Percentiles rank a stretch among this genome's conserved stretches.
Evolutionary conservation across 2,329 filamentous ascomycete species (phyloP).

Genomic region (Colletotrichum sp.): DNA sequence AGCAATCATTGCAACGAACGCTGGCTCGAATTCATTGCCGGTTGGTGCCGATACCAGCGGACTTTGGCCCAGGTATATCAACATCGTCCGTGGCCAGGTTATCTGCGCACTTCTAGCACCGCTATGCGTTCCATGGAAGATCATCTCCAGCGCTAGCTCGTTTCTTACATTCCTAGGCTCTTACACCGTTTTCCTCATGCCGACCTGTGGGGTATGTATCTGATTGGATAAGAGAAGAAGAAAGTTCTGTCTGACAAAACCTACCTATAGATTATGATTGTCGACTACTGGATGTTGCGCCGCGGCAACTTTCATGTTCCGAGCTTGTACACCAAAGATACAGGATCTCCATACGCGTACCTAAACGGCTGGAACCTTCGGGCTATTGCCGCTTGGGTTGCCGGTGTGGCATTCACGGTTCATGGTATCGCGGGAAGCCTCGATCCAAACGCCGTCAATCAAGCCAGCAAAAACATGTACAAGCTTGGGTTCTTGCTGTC

Average conservation of each 20-base stretch:
- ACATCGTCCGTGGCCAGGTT: conserved; percentile 33
- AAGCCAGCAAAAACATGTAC: conserved; percentile 29
- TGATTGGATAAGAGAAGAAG: no score
- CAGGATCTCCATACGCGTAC: not conserved
- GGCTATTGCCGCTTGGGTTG: not conserved
- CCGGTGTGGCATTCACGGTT: conserved; percentile 22
- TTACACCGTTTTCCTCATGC: conserved; percentile 33
- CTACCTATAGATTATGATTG: conserved; percentile 35
- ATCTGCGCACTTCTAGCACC: conserved; percentile 33
- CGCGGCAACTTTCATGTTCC: conserved; percentile 36
- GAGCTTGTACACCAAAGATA: conserved; percentile 29
- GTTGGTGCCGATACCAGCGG: conserved; percentile 35
- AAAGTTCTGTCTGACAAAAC: not conserved
- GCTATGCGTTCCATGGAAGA: conserved; percentile 36
- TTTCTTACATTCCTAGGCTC: conserved; percentile 28
- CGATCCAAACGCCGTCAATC: conserved; percentile 23
- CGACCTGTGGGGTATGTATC: conserved; percentile 30
- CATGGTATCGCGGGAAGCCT: conserved; percentile 29
- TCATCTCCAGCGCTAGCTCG: conserved; percentile 22
- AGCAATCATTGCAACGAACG: conserved; percentile 23
- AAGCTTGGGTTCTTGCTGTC: conserved; percentile 31
- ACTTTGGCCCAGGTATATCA: conserved; percentile 32
- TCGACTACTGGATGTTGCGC: conserved; percentile 36
- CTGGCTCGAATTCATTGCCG: conserved; percentile 32
- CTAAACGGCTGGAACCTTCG: not conserved